Conservation (phyloP, 768 basidiomycete genomes). For the Boletus sp. region DNA sequence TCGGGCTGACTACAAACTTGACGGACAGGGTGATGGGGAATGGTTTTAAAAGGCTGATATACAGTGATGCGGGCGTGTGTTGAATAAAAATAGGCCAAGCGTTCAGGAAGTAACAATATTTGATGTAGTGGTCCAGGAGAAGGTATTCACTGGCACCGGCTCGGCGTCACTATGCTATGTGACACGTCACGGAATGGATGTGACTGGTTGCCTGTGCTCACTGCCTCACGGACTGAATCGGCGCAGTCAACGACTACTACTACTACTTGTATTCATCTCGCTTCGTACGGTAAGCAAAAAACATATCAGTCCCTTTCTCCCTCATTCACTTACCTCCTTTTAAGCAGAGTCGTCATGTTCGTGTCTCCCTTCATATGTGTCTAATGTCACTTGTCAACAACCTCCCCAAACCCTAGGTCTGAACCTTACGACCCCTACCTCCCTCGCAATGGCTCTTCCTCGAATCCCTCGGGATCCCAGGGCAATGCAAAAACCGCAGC, state of each 20-base stretch:
- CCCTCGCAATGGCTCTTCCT: conserved; percentile 74
- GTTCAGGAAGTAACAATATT: no score
- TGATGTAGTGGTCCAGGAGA: no score
- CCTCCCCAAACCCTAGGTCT: conserved; percentile 58
- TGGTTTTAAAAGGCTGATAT: background rate
- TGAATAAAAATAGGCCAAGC: no score
- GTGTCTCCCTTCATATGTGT: conserved; percentile 16
- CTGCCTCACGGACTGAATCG: conserved; percentile 4
- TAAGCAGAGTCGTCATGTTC: conserved; percentile 25
- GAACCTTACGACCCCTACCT: conserved; percentile 99
- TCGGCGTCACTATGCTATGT: background rate
- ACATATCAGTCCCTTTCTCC: background rate
- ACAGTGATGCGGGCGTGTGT: no score
- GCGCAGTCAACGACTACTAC: conserved; percentile 22
- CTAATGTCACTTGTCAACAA: conserved; percentile 1
- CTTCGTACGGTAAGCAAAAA: conserved; percentile 23
- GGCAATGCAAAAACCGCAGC: conserved; percentile 85
- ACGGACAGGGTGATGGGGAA: background rate
- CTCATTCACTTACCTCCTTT: background rate
- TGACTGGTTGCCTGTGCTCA: conserved; percentile 15
- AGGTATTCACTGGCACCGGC: no score
- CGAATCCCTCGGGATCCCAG: conserved; percentile 46
- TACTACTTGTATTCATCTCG: conserved; percentile 9
- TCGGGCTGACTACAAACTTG: background rate
- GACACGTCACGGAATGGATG: conserved; percentile 18